These are phyloP conservation scores for Malassezia equina DNA, from an alignment of 1,284 basidiomycete genomes.

Conservation along the genomic window DNA sequence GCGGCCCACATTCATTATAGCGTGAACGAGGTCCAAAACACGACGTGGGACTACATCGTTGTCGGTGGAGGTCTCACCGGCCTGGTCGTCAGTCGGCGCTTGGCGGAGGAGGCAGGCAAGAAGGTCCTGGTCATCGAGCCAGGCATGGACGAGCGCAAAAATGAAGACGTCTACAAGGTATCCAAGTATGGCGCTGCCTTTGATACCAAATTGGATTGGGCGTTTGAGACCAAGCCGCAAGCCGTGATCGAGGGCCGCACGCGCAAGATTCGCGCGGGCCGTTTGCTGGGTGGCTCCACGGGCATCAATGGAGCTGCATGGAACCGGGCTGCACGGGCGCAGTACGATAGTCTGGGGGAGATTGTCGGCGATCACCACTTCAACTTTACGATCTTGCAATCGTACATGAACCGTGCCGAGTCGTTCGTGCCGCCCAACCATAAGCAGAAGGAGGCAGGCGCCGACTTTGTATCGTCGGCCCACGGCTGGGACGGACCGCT, in stretches of 20 bases:
- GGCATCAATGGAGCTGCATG: slow-evolving; percentile 58
- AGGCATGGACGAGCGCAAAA: slow-evolving; percentile 18
- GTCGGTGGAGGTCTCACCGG: slow-evolving; percentile 41
- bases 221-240: slow-evolving; percentile 52
- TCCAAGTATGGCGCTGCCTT: slow-evolving; percentile 53
- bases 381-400: slow-evolving; percentile 56
- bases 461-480: slow-evolving; percentile 50
- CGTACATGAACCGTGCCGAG: slow-evolving; percentile 57
- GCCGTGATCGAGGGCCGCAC: slow-evolving; percentile 27
- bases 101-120: slow-evolving; percentile 32
- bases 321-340: slow-evolving; percentile 55
- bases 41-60: slow-evolving; percentile 41
- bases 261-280: slow-evolving; percentile 52
- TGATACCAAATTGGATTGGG: slow-evolving; percentile 53
- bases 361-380: slow-evolving; percentile 54
- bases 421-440: slow-evolving; percentile 55
- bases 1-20: neutral
- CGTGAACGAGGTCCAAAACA: slow-evolving; percentile 1
- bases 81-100: slow-evolving; percentile 35
- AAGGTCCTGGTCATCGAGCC: slow-evolving; percentile 44
- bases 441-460: slow-evolving; percentile 53
- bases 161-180: slow-evolving; percentile 20
- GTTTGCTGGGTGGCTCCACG: slow-evolving; percentile 57
- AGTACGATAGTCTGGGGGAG: slow-evolving; percentile 56
- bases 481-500: slow-evolving; percentile 57